Base-by-base conservation (phyloP, 805 yeast genomes). In the Wickerhamiella sergipiensis region DNA sequence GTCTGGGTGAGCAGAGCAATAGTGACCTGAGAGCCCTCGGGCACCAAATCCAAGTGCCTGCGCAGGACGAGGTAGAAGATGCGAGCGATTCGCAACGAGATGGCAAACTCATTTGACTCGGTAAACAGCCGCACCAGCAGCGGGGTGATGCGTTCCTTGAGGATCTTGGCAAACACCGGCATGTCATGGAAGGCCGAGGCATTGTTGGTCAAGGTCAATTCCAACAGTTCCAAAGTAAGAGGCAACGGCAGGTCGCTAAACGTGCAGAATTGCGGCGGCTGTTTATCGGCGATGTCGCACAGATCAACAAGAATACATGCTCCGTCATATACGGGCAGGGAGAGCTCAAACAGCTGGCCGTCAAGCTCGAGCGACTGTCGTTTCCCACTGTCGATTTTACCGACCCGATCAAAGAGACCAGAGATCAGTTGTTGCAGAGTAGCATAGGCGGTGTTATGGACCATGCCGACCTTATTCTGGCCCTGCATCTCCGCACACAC, bases 371-470 rank as follows among this genome's bases (percentile, higher is more conserved):
- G 46, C 19, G 40, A 36, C 40, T 36, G 40, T 17, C 19, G 18
- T 6, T 6, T 4, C 3, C 19, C 40, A 17, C n/a, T 24, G 1
- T 70, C 64, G 15, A 39, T 10, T 4, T 66, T 70, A 17, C 62
- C 56, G 46, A 79, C 73, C 61, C 78, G 74, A 51, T 90, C 97
- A 64, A 83, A 90, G 0, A 88, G 76, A 29, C 83, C 78, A 38
- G 83, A 78, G 45, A 88, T 74, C 43, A 92, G 67, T 63, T 92
- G 97, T 55, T 88, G 94, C 45, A 88, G 74, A 2, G 97, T 87
- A 1, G 97, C 98, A 47, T 86, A 80, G 0, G 97, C 96, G 0
- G 97, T 85, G 59, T 88, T 89, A 13, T 79, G 74, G 5, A 92
- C 95, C 58, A 85, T 85, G 0, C 83, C 78, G 5, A 81, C 75